Conservation (phyloP, 306 rosid genomes). For the Leucaena leucocephala region DNA sequence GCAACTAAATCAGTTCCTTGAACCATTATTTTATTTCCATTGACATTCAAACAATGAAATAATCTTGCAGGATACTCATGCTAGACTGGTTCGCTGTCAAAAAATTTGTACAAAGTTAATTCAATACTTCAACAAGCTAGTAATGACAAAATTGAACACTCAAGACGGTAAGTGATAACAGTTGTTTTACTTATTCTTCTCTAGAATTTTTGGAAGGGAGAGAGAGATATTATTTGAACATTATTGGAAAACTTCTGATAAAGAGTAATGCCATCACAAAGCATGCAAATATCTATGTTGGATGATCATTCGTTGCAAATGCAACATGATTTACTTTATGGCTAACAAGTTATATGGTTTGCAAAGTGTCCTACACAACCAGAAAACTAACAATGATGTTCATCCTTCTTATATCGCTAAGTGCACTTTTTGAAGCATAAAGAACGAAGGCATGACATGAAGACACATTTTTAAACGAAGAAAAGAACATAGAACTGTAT, state of each 20-base stretch:
- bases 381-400: slow-evolving; percentile 4
- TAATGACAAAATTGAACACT: not conserved
- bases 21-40: slow-evolving; percentile 62
- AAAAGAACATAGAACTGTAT: not conserved
- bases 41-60: slow-evolving; percentile 24
- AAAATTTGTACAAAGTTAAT: slow-evolving; percentile 12
- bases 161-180: not conserved
- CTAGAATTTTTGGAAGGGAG: not conserved
- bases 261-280: not conserved
- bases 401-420: not conserved
- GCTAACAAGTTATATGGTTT: not conserved
- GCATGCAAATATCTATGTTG: not conserved
- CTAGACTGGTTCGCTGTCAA: slow-evolving; percentile 22
- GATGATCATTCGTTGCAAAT: not conserved
- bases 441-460: not conserved
- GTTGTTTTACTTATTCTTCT: not conserved
- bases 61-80: slow-evolving; percentile 26
- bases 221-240: not conserved
- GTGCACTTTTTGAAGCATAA: not conserved
- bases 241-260: not conserved
- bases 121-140: slow-evolving; percentile 18
- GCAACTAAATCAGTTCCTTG: slow-evolving; percentile 47
- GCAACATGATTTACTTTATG: not conserved
- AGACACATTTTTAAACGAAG: not conserved
- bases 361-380: not conserved